A percentile compares a stretch with the other conserved stretches of the same genome.
Conservation (phyloP, 192 early-diverging fungal species). For the Diversispora eburnea region DNA sequence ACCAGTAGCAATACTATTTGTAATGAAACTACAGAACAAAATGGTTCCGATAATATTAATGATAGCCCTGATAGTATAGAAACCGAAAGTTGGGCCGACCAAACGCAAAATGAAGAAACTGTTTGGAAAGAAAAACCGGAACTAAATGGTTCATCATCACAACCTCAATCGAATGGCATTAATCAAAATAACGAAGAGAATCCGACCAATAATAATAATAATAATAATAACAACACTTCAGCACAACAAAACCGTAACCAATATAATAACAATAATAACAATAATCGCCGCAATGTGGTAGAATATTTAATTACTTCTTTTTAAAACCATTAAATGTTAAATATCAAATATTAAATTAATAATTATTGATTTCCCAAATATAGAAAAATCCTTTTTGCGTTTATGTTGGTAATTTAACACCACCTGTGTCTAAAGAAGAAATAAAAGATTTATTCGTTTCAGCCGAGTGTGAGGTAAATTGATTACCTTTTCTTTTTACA, state of each 20-base stretch:
- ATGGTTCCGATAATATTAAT: background rate
- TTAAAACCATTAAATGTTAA: background rate
- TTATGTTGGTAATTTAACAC: constrained; percentile 7
- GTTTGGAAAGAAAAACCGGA: background rate
- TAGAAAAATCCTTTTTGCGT: background rate
- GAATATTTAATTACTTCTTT: background rate
- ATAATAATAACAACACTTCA: background rate
- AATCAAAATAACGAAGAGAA: background rate
- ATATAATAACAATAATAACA: constrained; percentile 6
- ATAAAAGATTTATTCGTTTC: background rate
- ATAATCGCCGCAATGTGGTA: background rate
- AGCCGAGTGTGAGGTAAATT: constrained; percentile 2
- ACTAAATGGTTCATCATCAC: background rate
- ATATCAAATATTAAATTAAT: background rate
- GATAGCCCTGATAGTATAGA: background rate
- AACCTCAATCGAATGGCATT: background rate
- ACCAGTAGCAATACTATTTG: background rate
- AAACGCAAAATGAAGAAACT: background rate
- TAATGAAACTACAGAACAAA: background rate
- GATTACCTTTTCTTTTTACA: background rate
- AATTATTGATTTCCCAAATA: background rate
- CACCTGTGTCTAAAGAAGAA: background rate
- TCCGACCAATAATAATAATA: background rate
- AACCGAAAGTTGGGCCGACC: constrained; percentile 6
- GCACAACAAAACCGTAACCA: background rate